Evolutionary conservation across 169 alveolate species (phyloP).

Genomic region (Eimeria maxima): DNA sequence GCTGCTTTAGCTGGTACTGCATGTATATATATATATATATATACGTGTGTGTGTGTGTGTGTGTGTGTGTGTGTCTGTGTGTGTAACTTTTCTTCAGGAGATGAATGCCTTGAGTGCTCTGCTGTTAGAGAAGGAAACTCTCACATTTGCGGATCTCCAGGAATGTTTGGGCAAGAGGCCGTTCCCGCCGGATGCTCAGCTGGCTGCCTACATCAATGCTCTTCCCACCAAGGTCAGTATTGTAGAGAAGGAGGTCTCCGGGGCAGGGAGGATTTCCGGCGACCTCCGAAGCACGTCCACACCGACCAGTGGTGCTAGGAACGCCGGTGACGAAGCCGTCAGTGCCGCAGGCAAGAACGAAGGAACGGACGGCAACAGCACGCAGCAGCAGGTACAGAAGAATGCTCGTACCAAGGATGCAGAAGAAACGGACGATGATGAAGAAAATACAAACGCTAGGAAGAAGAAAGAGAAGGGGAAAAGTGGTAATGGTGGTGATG

Average conservation of each 20-base stretch:
- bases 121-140: conserved; percentile 89
- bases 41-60: background rate
- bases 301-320: background rate
- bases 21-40: too few relatives aligned
- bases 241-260: background rate
- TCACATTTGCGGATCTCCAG: conserved; percentile 91
- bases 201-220: conserved; percentile 79
- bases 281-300: background rate
- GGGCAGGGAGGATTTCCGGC: conserved; percentile 1
- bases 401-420: background rate
- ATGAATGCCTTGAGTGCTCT: conserved; percentile 62
- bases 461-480: background rate
- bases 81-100: background rate
- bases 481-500: background rate
- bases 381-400: background rate
- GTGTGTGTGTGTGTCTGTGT: background rate
- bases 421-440: background rate
- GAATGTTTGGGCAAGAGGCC: conserved; percentile 93
- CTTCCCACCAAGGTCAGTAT: conserved; percentile 65
- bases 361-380: background rate
- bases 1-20: too few relatives aligned
- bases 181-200: conserved; percentile 80
- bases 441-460: background rate
- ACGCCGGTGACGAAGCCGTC: background rate
- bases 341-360: background rate